Percentiles rank a stretch among this genome's conserved stretches.
phyloP scores from a whole-genome alignment of 1,139 yeast genomes.

The Chernovozyma sophiae-reginae region DNA sequence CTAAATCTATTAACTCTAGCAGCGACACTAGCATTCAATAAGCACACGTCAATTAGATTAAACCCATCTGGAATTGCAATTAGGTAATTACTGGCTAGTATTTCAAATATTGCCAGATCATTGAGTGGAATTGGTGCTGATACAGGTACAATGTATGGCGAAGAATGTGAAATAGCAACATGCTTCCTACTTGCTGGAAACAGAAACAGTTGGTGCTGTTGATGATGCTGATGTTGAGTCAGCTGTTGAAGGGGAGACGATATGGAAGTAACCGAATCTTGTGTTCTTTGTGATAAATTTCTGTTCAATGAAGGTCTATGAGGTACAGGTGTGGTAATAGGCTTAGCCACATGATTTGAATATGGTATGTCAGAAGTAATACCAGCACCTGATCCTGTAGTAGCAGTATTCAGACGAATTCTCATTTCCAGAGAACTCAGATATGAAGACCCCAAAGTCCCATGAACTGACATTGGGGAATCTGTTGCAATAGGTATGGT shows the following conservation, averaged over 20 bases:
- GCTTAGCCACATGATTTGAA: neutral
- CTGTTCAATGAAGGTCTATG: conserved; percentile 27
- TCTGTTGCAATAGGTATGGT: conserved; percentile 20
- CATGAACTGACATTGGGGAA: conserved; percentile 2
- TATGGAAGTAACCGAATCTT: conserved; percentile 27
- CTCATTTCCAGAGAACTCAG: conserved; percentile 1
- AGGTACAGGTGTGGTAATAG: conserved; percentile 3
- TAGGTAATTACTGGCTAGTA: conserved; percentile 40
- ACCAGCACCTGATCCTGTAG: neutral
- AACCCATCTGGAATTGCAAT: conserved; percentile 47
- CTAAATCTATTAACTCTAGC: conserved; percentile 48
- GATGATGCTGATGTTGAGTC: conserved; percentile 3
- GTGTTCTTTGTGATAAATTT: conserved; percentile 35
- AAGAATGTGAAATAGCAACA: conserved; percentile 19
- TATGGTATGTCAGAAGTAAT: neutral
- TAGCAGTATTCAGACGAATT: neutral
- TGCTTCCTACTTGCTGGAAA: conserved; percentile 10
- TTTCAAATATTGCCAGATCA: conserved; percentile 40
- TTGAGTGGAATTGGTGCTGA: conserved; percentile 40
- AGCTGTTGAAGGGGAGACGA: conserved; percentile 10
- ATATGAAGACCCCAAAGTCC: conserved; percentile 7
- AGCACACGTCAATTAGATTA: conserved; percentile 50
- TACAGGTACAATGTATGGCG: conserved; percentile 46
- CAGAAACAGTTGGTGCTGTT: conserved; percentile 11
- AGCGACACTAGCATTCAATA: conserved; percentile 57